Base-by-base conservation (phyloP, 805 yeast species). In the Lachancea lanzarotensis region DNA sequence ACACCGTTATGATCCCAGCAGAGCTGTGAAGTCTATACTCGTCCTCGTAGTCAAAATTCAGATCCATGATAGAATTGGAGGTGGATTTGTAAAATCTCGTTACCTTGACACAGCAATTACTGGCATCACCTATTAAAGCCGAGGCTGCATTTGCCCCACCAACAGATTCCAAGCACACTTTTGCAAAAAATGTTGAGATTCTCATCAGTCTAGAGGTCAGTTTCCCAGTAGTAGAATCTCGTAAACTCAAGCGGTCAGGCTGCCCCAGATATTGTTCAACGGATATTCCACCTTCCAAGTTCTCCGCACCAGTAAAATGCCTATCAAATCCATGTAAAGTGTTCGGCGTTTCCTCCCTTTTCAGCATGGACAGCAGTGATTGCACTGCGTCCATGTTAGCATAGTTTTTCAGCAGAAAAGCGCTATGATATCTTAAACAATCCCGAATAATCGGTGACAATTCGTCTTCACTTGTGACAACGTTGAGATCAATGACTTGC, bases 371-470 rank as follows among this genome's bases (percentile, higher is more conserved):
- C 11, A 50, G 3, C 37, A 60, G 42, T 2, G 35, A 47, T 38
- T 52, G 54, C 16, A 62, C 30, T 1, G 42, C 42, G 3, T 44
- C 49, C 38, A 50, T 48, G 38, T 60, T 55, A 7, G 67, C 66
- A 43, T 56, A 62, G 46, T 63, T 62, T 38, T 57, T 53, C 50
- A 63, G 43, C 16, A 62, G 43, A 38, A 63, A 59, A 6, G 59
- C 55, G 45, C 62, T 63, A 38, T 52, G 38, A 25, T 45, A 36
- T 25, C 48, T 29, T 25, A 62, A 39, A 17, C 60, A 52, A 6
- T 46, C 37, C 40, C 50, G 53, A 13, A 62, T 51, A 10, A 53
- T 45, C 3, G 60, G 59, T 11, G 55, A 31, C 22, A 62, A 45
- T 6, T 55, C 55, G 2, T 47, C 47, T 40, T 62, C 67, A 34